Evolutionary conservation across 2,329 filamentous ascomycete species (phyloP), one percentile per base, ranked within the genome.

Genomic region (Tolypocladium capitatum): DNA sequence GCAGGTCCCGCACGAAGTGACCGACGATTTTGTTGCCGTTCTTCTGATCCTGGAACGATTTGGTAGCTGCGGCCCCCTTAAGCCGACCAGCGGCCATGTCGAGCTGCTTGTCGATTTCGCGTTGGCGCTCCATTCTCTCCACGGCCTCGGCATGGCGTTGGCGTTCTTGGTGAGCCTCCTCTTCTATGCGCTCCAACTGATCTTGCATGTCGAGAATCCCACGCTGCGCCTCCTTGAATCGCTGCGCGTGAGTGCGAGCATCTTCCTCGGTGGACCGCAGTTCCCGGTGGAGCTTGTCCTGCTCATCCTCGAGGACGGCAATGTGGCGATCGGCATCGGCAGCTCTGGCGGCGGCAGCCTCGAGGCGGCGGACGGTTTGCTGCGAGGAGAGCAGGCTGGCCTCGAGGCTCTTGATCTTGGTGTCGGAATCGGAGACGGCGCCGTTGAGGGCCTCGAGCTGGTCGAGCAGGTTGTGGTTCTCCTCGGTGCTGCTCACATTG

Each of bases 1-100:
- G 72, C 48, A 98, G 86, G 62, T 97, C 92, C 55, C 90, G 88
- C 48, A 98, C 92, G 57, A 98, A 97, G 60, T 94, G 87, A 20
- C 87, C 90, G n/a, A 97, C 87, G 34, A 94, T 87, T 49, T 73
- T 81, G 51, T 73, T 80, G 10, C 78, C 74, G 48, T 69, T 71
- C 54, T 77, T 76, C 30, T 76, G 73, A 4, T 75, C 73, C 4
- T 74, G 74, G 36, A 85, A 68, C 3, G 80, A 80, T 54, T 80
- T 83, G 28, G 76, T 74, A 0, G 84, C 86, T 3, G 88, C 88
- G 13, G 86, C 84, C 10, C 85, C 84, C 65, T 91, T 92, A 46
- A 94, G 72, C 47, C 88, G 77, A 31, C 83, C 84, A 13, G 86
- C 87, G 2, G 88, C 86, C 24, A 81, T 81, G 56, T 84, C 82